phyloP scores from a whole-genome alignment of 2,329 filamentous ascomycete species.

The Ophiostoma perfectum region DNA sequence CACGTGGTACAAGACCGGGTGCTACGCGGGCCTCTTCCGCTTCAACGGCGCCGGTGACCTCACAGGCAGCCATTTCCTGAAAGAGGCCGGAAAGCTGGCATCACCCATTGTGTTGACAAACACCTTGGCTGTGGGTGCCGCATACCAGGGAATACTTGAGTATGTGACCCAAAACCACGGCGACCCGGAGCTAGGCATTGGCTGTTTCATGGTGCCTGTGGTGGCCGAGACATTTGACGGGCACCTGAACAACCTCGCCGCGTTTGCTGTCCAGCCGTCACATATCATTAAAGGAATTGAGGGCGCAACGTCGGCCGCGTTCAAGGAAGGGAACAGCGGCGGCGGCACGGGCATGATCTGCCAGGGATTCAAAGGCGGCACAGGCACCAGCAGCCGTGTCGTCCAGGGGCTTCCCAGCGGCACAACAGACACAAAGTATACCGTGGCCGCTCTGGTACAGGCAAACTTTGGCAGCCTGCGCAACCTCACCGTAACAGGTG shows the following conservation, averaged over 20 bases:
- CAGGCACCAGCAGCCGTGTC: slow-evolving; percentile 55
- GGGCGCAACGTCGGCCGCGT: slow-evolving; percentile 44
- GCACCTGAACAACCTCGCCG: slow-evolving; percentile 52
- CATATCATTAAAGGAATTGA: slow-evolving; percentile 52
- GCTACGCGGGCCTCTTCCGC: slow-evolving; percentile 49
- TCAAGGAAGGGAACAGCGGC: slow-evolving; percentile 58
- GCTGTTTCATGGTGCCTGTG: slow-evolving; percentile 52
- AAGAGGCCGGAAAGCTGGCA: slow-evolving; percentile 55
- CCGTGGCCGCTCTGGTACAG: slow-evolving; percentile 58
- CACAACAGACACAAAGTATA: slow-evolving; percentile 41
- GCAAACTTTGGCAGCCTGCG: slow-evolving; percentile 57
- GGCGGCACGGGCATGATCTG: slow-evolving; percentile 65
- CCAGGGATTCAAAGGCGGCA: slow-evolving; percentile 62
- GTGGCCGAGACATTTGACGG: slow-evolving; percentile 61
- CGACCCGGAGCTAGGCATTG: slow-evolving; percentile 32
- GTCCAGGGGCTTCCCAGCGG: slow-evolving; percentile 33
- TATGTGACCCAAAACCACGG: slow-evolving; percentile 46
- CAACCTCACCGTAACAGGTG: slow-evolving; percentile 54
- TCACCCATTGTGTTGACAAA: slow-evolving; percentile 58
- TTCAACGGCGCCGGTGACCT: slow-evolving; percentile 62
- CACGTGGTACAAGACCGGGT: slow-evolving; percentile 39
- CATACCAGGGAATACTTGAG: slow-evolving; percentile 54
- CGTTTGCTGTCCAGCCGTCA: slow-evolving; percentile 49
- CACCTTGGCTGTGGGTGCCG: slow-evolving; percentile 52
- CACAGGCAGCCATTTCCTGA: slow-evolving; percentile 56